Evolutionary conservation across 305 asterid species (phyloP).

Genomic region (Ruellia speciosa): DNA sequence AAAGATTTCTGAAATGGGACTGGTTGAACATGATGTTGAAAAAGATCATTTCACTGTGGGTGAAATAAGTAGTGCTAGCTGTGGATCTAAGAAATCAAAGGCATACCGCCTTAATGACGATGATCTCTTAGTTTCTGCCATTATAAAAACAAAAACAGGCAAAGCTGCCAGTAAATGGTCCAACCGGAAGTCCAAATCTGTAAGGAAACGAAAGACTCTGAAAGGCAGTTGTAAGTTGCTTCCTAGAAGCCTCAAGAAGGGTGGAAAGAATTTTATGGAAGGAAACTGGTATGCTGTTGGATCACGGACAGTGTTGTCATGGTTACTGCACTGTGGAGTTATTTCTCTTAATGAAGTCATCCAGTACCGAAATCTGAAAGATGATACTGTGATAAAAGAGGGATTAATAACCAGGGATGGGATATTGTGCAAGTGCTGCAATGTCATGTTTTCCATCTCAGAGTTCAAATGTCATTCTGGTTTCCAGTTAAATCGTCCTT

Average conservation of each 20-base stretch:
- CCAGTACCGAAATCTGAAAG: slow-evolving; percentile 57
- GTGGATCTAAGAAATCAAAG: slow-evolving; percentile 44
- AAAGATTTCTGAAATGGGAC: slow-evolving; percentile 58
- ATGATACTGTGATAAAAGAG: slow-evolving; percentile 55
- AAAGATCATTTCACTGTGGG: slow-evolving; percentile 10
- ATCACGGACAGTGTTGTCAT: slow-evolving; percentile 70
- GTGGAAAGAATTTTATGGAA: slow-evolving; percentile 52
- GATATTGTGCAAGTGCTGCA: slow-evolving; percentile 74
- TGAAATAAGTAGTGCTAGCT: slow-evolving; percentile 28
- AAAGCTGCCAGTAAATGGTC: slow-evolving; percentile 37
- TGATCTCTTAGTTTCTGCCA: slow-evolving; percentile 77
- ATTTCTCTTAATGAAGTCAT: slow-evolving; percentile 55
- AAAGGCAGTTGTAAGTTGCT: slow-evolving; percentile 83
- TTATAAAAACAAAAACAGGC: slow-evolving; percentile 45
- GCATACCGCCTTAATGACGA: slow-evolving; percentile 46
- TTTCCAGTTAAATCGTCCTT: slow-evolving; percentile 43
- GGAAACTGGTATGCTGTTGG: slow-evolving; percentile 66
- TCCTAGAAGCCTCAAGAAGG: slow-evolving; percentile 57
- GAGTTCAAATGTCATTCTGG: slow-evolving; percentile 76
- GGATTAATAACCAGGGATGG: slow-evolving; percentile 73
- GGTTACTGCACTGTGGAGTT: slow-evolving; percentile 74
- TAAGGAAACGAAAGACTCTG: slow-evolving; percentile 52
- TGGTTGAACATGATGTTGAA: slow-evolving; percentile 22
- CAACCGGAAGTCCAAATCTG: slow-evolving; percentile 40
- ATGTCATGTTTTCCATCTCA: slow-evolving; percentile 48